Conservation (phyloP, 768 basidiomycete genomes). For the Clitopilus passeckerianus region DNA sequence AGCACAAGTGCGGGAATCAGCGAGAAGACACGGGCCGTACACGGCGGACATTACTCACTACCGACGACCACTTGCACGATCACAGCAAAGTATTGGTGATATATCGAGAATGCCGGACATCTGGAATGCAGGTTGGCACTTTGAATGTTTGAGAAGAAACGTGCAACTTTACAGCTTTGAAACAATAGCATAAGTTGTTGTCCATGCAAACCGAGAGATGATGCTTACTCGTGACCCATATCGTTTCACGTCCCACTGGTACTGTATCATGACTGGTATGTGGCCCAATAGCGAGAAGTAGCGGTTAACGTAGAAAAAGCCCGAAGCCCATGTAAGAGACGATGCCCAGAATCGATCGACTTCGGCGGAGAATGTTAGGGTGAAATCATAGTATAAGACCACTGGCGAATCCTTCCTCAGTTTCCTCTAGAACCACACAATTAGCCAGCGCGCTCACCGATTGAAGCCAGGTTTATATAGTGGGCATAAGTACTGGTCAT, state of each 20-base stretch:
- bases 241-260: conserved; percentile 23
- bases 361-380: conserved; percentile 39
- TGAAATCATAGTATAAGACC: conserved; percentile 45
- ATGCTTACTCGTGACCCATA: conserved; percentile 20
- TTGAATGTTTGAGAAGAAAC: background rate
- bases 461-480: conserved; percentile 11
- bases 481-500: conserved; percentile 3
- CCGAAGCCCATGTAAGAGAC: conserved; percentile 25
- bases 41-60: conserved; percentile 17
- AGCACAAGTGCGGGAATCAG: background rate
- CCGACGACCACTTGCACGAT: conserved; percentile 32
- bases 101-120: conserved; percentile 16
- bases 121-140: conserved; percentile 8
- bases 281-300: conserved; percentile 36
- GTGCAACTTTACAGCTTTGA: background rate
- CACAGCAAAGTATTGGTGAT: conserved; percentile 27
- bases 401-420: conserved; percentile 13
- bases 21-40: background rate
- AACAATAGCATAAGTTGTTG: too few species aligned
- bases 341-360: conserved; percentile 38
- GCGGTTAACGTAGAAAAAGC: conserved; percentile 39
- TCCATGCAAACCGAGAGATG: too few species aligned
- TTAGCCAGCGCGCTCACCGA: conserved; percentile 6
- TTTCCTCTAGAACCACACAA: background rate
- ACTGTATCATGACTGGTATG: conserved; percentile 27